Evolutionary conservation across 2,329 filamentous ascomycete genomes (phyloP).

Genomic region (Pseudogymnoascus sp.): DNA sequence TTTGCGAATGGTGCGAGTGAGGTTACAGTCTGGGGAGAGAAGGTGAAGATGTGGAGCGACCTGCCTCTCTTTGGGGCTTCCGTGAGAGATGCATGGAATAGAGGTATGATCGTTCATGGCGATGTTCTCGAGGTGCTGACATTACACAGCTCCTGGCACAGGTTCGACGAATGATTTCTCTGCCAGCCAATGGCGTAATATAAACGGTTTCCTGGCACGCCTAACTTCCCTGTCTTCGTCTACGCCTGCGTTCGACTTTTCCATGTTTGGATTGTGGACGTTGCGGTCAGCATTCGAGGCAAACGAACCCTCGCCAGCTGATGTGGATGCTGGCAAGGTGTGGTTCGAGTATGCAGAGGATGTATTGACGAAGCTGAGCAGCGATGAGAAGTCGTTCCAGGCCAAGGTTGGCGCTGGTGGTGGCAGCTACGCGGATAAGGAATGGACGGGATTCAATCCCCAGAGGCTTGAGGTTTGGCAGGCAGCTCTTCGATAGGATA

Average conservation of each 20-base stretch:
- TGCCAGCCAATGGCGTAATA: constrained; percentile 20
- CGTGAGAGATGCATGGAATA: constrained; percentile 27
- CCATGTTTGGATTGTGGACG: constrained; percentile 28
- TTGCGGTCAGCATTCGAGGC: constrained; percentile 28
- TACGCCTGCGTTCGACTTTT: constrained; percentile 24
- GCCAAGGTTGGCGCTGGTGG: constrained; percentile 20
- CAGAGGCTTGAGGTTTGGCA: constrained; percentile 28
- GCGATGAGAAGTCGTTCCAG: constrained; percentile 14
- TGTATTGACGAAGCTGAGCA: constrained; percentile 18
- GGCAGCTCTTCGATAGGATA: constrained; percentile 12
- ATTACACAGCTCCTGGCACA: constrained; percentile 18
- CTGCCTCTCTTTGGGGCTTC: constrained; percentile 28
- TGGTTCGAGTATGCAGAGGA: constrained; percentile 24
- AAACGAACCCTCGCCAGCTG: constrained; percentile 14
- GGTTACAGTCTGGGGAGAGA: constrained; percentile 18
- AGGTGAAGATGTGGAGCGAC: constrained; percentile 27
- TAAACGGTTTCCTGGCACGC: constrained; percentile 26
- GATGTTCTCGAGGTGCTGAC: background rate
- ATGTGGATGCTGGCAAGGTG: constrained; percentile 21
- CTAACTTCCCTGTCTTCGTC: constrained; percentile 22
- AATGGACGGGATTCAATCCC: constrained; percentile 28
- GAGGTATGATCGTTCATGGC: constrained; percentile 19
- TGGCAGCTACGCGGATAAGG: constrained; percentile 19
- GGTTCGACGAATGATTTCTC: constrained; percentile 16
- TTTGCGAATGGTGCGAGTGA: constrained; percentile 20